Evolutionary conservation across 495 filamentous ascomycete genomes (phyloP).

Genomic region (Neurospora discreta): DNA sequence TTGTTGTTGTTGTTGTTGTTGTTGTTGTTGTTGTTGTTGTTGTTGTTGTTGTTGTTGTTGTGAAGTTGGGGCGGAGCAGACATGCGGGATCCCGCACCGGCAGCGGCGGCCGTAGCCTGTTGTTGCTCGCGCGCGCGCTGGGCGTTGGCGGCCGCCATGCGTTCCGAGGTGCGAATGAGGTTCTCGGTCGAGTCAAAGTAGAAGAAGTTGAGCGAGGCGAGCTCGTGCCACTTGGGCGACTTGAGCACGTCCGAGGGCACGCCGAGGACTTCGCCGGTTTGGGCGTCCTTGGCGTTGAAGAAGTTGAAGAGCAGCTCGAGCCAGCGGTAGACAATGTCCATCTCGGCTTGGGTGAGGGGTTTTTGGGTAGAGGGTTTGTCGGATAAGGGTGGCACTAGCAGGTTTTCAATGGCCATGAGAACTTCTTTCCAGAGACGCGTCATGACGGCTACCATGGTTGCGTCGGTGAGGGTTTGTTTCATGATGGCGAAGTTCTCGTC

Average conservation of each 20-base stretch:
- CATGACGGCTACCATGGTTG: slow-evolving; percentile 96
- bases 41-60: neutral
- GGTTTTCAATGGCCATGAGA: slow-evolving; percentile 74
- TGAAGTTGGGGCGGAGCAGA: slow-evolving; percentile 57
- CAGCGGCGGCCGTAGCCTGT: slow-evolving; percentile 16
- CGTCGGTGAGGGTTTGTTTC: slow-evolving; percentile 86
- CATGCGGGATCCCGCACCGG: slow-evolving; percentile 37
- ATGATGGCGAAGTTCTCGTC: slow-evolving; percentile 99
- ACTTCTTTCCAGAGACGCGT: slow-evolving; percentile 97
- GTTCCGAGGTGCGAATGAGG: slow-evolving; percentile 83
- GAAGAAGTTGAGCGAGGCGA: slow-evolving; percentile 93
- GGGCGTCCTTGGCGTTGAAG: slow-evolving; percentile 89
- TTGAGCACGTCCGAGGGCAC: slow-evolving; percentile 86
- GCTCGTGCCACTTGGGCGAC: slow-evolving; percentile 95
- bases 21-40: neutral
- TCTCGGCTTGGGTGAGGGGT: slow-evolving; percentile 76
- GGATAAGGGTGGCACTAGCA: slow-evolving; percentile 88
- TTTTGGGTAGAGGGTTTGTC: slow-evolving; percentile 89
- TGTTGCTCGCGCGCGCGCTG: slow-evolving; percentile 50
- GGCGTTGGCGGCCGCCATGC: slow-evolving; percentile 86
- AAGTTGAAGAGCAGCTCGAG: slow-evolving; percentile 85
- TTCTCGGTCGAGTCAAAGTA: slow-evolving; percentile 91
- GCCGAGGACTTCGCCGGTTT: slow-evolving; percentile 76
- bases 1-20: neutral
- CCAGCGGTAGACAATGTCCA: slow-evolving; percentile 94